A percentile compares a stretch with the other conserved stretches of the same genome.
Evolutionary conservation across 371 early-diverging fungal species (phyloP).

Genomic region (Basidiobolus meristosporus): DNA sequence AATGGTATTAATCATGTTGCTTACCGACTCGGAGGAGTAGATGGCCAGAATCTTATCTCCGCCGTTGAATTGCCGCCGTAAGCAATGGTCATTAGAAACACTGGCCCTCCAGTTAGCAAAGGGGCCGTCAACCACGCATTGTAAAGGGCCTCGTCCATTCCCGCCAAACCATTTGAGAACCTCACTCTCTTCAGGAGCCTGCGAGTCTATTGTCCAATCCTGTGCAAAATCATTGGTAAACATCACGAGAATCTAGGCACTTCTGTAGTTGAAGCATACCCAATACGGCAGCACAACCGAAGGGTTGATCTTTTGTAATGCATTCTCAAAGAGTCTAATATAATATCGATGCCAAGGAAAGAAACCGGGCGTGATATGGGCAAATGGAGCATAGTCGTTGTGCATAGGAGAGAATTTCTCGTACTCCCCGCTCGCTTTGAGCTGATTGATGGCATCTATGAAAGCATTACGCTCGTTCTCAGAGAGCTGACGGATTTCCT

Average conservation of each 20-base stretch:
- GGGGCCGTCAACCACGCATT: conserved; percentile 7
- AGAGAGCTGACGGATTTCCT: neutral
- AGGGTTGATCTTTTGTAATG: conserved; percentile 2
- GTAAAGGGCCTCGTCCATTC: conserved; percentile 4
- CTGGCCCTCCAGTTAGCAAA: conserved; percentile 2
- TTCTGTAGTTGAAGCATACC: too few relatives aligned
- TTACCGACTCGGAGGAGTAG: conserved; percentile 8
- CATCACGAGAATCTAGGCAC: too few relatives aligned
- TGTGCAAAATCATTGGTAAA: conserved; percentile 6
- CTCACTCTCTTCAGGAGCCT: conserved; percentile 3
- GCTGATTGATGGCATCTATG: neutral
- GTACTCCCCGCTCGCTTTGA: neutral
- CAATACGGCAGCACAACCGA: conserved; percentile 2
- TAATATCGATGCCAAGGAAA: conserved; percentile 4
- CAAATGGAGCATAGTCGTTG: neutral
- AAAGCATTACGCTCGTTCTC: neutral
- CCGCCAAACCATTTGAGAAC: conserved; percentile 8
- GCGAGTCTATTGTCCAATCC: conserved; percentile 21
- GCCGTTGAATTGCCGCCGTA: conserved; percentile 6
- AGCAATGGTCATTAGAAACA: conserved; percentile 8
- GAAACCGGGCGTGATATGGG: conserved; percentile 2
- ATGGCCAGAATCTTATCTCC: conserved; percentile 9
- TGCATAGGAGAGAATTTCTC: neutral
- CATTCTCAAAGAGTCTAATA: neutral
- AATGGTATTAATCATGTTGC: conserved; percentile 6